Percentiles rank a stretch among this genome's conserved stretches.
Conservation (phyloP, 1,284 basidiomycete species). For the Boletus sp. region DNA sequence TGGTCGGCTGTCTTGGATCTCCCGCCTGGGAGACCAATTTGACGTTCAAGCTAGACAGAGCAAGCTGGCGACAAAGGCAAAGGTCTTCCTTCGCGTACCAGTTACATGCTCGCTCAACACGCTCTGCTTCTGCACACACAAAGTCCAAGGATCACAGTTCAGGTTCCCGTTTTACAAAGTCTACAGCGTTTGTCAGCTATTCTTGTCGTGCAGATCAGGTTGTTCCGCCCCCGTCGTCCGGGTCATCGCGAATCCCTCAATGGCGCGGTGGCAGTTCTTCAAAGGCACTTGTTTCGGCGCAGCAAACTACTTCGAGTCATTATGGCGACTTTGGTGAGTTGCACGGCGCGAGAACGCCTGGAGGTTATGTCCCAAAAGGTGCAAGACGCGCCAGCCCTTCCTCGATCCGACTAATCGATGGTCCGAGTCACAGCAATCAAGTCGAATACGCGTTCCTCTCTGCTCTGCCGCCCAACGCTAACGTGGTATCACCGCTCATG, state of each 20-base stretch:
- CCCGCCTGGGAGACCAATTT: conserved; percentile 29
- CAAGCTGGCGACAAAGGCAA: conserved; percentile 7
- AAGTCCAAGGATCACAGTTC: conserved; percentile 1
- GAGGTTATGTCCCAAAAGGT: background rate
- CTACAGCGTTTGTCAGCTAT: conserved; percentile 10
- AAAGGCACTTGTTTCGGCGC: background rate
- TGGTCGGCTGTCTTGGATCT: conserved; percentile 31
- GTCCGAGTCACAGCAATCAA: conserved; percentile 12
- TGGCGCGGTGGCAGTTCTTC: background rate
- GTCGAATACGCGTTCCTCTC: conserved; percentile 27
- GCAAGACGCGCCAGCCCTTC: conserved; percentile 19
- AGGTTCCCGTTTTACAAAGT: conserved; percentile 8
- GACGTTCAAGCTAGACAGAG: conserved; percentile 13
- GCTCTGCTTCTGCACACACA: background rate
- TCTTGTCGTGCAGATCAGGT: conserved; percentile 4
- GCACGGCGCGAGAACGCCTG: background rate
- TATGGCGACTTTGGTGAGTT: conserved; percentile 16
- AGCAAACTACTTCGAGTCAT: background rate
- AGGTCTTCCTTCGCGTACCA: conserved; percentile 8
- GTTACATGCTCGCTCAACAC: conserved; percentile 7
- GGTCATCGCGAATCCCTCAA: background rate
- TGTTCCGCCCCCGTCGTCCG: background rate
- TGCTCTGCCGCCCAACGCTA: conserved; percentile 18
- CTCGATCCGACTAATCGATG: conserved; percentile 28
- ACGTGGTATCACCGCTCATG: conserved; percentile 22